These are phyloP conservation scores for Closterium sp. DNA, from an alignment of 139 green algal species.

Conservation along the genomic window DNA sequence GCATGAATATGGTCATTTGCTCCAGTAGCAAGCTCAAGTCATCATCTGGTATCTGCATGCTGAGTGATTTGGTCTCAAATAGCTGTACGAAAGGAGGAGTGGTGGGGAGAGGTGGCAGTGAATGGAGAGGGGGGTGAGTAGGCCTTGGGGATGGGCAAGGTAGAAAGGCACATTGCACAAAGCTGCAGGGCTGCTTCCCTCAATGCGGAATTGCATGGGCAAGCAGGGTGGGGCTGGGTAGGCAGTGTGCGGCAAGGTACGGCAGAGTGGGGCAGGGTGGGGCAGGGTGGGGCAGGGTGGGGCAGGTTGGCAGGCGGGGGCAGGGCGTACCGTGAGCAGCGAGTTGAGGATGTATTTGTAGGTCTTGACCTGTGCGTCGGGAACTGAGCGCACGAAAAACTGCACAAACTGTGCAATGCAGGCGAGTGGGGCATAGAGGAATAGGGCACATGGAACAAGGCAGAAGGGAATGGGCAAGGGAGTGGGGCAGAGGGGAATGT, in stretches of 20 bases:
- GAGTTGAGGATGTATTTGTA: not conserved
- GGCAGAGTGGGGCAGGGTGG: too few species aligned
- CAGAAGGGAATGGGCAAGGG: too few species aligned
- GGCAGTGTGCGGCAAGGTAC: too few species aligned
- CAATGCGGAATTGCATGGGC: not conserved
- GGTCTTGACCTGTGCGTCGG: not conserved
- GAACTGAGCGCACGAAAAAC: not conserved
- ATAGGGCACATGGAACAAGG: too few species aligned
- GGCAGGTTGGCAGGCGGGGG: too few species aligned
- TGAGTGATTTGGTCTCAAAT: not conserved
- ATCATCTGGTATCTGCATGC: slow-evolving; percentile 28
- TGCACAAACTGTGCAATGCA: not conserved
- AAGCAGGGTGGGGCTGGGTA: not conserved
- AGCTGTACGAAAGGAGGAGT: not conserved
- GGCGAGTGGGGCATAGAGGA: not conserved
- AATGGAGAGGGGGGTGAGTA: not conserved
- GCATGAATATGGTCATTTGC: slow-evolving; percentile 67
- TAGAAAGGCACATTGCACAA: not conserved
- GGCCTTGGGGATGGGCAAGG: not conserved
- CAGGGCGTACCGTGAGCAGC: not conserved
- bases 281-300: too few species aligned
- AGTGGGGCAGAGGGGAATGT: not conserved
- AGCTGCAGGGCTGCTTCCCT: not conserved
- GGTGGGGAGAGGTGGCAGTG: not conserved
- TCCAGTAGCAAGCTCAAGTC: slow-evolving; percentile 56